Percentiles rank a stretch among this genome's conserved stretches.
phyloP scores from a whole-genome alignment of 768 basidiomycete species.

The Terana coerulea region DNA sequence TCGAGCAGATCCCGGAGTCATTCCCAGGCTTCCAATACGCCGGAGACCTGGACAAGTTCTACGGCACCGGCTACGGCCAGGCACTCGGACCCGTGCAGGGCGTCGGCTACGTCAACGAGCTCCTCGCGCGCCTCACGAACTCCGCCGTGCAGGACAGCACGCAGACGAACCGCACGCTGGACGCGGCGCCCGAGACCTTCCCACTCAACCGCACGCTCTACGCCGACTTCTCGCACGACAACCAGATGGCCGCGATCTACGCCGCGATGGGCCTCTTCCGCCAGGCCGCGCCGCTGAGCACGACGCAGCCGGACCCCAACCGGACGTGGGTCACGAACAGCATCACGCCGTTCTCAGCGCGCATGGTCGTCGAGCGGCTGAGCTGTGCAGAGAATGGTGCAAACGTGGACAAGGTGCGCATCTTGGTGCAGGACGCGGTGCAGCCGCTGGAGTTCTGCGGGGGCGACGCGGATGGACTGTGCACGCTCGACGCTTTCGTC shows the following conservation, averaged over 20 bases:
- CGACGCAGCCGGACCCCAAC: constrained; percentile 9
- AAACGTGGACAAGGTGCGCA: constrained; percentile 29
- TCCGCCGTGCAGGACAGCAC: constrained; percentile 62
- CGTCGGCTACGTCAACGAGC: constrained; percentile 85
- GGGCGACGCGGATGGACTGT: constrained; percentile 53
- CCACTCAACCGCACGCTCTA: constrained; percentile 64
- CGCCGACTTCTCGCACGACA: constrained; percentile 81
- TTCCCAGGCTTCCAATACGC: constrained; percentile 67
- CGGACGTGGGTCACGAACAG: constrained; percentile 50
- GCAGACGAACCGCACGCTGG: constrained; percentile 73
- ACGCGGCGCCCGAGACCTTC: constrained; percentile 59
- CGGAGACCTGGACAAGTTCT: constrained; percentile 75
- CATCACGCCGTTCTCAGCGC: constrained; percentile 71
- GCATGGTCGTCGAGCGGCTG: constrained; percentile 74
- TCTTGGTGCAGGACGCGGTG: constrained; percentile 73
- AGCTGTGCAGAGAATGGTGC: constrained; percentile 30
- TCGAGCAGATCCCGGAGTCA: constrained; percentile 45
- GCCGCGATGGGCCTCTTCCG: constrained; percentile 48
- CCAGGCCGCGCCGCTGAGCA: constrained; percentile 14
- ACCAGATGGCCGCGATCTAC: constrained; percentile 78
- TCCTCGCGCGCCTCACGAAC: constrained; percentile 75
- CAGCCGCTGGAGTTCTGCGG: constrained; percentile 63
- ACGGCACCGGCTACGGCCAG: constrained; percentile 71
- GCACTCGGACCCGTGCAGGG: constrained; percentile 72
- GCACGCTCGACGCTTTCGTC: constrained; percentile 62